Evolutionary conservation across 371 early-diverging fungal genomes (phyloP).

Genomic region (Mortierella sp.): DNA sequence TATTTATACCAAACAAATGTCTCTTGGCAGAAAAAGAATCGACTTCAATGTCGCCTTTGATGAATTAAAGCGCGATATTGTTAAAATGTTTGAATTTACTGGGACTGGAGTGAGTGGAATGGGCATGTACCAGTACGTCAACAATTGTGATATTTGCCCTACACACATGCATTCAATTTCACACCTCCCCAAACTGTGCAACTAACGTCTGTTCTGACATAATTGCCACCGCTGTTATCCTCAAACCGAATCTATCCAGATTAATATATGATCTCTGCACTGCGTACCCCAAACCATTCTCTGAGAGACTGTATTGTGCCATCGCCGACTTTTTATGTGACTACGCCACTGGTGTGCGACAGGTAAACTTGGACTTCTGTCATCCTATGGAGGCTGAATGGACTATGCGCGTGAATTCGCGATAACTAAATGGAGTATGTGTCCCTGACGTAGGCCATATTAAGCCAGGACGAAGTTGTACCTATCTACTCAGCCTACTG

Average conservation of each 20-base stretch:
- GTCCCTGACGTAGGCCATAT: slow-evolving; percentile 59
- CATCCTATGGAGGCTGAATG: no score
- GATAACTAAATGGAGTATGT: not conserved
- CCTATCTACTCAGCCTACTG: slow-evolving; percentile 81
- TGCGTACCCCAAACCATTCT: slow-evolving; percentile 79
- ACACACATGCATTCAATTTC: not conserved
- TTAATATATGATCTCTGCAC: slow-evolving; percentile 82
- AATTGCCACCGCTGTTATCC: not conserved
- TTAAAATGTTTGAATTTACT: slow-evolving; percentile 69
- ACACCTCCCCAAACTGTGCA: not conserved
- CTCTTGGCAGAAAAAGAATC: slow-evolving; percentile 70
- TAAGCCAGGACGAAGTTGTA: slow-evolving; percentile 77
- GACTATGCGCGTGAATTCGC: not conserved
- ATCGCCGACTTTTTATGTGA: slow-evolving; percentile 77
- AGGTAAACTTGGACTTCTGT: slow-evolving; percentile 56
- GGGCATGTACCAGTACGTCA: slow-evolving; percentile 78
- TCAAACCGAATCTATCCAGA: slow-evolving; percentile 17
- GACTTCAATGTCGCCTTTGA: slow-evolving; percentile 72
- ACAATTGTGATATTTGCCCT: not conserved
- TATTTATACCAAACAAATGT: slow-evolving; percentile 54
- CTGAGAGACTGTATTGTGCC: slow-evolving; percentile 76
- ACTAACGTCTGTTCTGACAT: not conserved
- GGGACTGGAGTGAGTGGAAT: slow-evolving; percentile 71
- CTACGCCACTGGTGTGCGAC: slow-evolving; percentile 66
- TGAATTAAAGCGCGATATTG: slow-evolving; percentile 65